Percentiles rank a stretch among this genome's conserved stretches.
Evolutionary conservation across 2,329 filamentous ascomycete species (phyloP).

Genomic region (Sordariomycetes sp.): DNA sequence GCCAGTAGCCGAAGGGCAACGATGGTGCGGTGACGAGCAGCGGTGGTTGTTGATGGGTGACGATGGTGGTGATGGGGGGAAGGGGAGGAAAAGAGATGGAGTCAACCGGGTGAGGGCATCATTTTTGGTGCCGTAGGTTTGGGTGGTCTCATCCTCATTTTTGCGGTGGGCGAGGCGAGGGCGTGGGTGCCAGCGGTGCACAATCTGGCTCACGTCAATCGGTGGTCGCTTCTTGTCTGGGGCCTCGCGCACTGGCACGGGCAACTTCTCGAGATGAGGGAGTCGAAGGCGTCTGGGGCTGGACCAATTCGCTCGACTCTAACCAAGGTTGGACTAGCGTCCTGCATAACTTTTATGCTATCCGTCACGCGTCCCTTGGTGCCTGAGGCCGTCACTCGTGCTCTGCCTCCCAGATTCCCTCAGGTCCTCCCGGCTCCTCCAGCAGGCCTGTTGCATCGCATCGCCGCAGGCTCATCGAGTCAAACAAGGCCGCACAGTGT

Average conservation of each 20-base stretch:
- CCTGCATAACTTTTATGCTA: no score
- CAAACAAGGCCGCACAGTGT: no score
- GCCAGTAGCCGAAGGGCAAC: background rate
- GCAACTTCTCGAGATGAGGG: conserved; percentile 2
- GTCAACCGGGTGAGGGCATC: background rate
- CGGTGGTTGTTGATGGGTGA: conserved; percentile 1
- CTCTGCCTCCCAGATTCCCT: no score
- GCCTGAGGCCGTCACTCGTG: no score
- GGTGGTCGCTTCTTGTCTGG: conserved; percentile 3
- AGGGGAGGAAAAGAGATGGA: background rate
- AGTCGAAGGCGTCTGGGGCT: no score
- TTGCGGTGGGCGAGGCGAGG: no score
- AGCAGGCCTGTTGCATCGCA: no score
- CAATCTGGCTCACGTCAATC: conserved; percentile 3
- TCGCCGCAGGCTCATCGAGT: no score
- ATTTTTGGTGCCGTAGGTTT: conserved; percentile 4
- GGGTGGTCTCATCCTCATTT: conserved; percentile 9
- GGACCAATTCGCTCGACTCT: no score
- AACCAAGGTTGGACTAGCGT: no score
- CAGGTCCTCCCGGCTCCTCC: no score
- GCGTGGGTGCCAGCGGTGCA: conserved; percentile 4
- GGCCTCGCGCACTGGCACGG: conserved; percentile 1
- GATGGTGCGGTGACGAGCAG: background rate
- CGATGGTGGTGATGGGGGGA: conserved; percentile 2
- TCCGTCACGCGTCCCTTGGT: no score